phyloP scores from a whole-genome alignment of 305 asterid species.

The Monarda citriodora region DNA sequence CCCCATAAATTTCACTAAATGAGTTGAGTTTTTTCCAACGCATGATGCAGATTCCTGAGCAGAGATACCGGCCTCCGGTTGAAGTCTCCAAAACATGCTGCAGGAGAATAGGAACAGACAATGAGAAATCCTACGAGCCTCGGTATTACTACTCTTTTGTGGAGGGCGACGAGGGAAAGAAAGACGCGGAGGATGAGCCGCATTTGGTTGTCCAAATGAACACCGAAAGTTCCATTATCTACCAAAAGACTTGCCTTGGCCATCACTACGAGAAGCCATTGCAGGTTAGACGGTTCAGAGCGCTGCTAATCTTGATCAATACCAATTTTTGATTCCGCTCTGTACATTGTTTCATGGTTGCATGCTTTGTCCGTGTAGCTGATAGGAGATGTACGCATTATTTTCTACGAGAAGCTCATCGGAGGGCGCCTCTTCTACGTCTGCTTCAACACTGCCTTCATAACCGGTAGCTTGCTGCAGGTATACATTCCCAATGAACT shows the following conservation, averaged over 20 bases:
- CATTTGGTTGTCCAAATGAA: constrained; percentile 84
- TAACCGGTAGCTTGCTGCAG: constrained; percentile 68
- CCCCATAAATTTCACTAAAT: not conserved
- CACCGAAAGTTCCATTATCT: constrained; percentile 68
- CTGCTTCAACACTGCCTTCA: constrained; percentile 84
- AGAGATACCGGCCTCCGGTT: constrained; percentile 51
- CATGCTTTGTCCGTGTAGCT: constrained; percentile 26
- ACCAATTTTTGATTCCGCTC: not conserved
- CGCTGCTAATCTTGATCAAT: not conserved
- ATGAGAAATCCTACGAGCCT: constrained; percentile 40
- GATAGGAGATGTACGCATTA: constrained; percentile 67
- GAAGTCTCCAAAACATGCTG: constrained; percentile 72
- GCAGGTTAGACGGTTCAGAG: constrained; percentile 31
- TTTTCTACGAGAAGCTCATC: constrained; percentile 68
- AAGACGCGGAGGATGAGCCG: constrained; percentile 44
- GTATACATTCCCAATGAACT: constrained; percentile 21
- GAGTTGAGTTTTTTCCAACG: not conserved
- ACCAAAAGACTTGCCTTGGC: constrained; percentile 77
- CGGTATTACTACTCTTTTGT: constrained; percentile 67
- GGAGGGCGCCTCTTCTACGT: constrained; percentile 83
- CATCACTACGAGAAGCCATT: constrained; percentile 59
- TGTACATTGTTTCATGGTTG: no score
- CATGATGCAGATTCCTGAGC: constrained; percentile 50
- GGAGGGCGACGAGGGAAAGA: constrained; percentile 50
- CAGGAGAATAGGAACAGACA: constrained; percentile 45